A percentile compares a stretch with the other conserved stretches of the same genome.
Evolutionary conservation across 768 basidiomycete genomes (phyloP).

Genomic region (Lentinula guzmanii): DNA sequence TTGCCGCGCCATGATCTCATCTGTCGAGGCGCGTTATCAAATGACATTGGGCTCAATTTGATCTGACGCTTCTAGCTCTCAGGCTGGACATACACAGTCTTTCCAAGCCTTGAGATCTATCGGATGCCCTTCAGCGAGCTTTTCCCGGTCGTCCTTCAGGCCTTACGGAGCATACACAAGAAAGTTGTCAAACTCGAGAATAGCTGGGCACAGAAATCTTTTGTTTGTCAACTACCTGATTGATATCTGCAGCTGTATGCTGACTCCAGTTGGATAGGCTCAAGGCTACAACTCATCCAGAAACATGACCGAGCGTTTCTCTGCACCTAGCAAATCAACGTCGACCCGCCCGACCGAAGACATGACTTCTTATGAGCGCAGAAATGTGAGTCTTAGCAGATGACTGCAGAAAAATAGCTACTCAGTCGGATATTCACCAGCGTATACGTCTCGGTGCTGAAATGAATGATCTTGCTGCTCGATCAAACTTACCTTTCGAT

Average conservation of each 20-base stretch:
- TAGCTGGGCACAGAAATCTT: slow-evolving; percentile 3
- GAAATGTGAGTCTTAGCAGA: background rate
- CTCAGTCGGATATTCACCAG: background rate
- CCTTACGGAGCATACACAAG: background rate
- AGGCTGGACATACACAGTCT: slow-evolving; percentile 6
- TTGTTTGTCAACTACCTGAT: background rate
- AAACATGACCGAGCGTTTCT: background rate
- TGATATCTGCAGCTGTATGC: background rate
- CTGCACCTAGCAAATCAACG: background rate
- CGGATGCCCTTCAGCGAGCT: slow-evolving; percentile 1
- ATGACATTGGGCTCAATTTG: background rate
- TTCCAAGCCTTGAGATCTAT: slow-evolving; percentile 2
- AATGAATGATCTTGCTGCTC: background rate
- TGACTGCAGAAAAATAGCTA: background rate
- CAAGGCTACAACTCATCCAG: background rate
- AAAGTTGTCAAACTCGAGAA: background rate
- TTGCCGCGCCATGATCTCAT: background rate
- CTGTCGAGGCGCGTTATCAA: background rate
- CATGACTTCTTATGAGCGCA: background rate
- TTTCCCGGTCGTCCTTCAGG: background rate
- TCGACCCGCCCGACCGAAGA: background rate
- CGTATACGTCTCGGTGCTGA: background rate
- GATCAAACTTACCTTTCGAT: background rate
- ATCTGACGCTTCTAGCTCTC: background rate
- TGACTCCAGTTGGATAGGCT: background rate